Evolutionary conservation across 306 rosid species (phyloP), one percentile per base, ranked within the genome.

Genomic region (Glycine soja): DNA sequence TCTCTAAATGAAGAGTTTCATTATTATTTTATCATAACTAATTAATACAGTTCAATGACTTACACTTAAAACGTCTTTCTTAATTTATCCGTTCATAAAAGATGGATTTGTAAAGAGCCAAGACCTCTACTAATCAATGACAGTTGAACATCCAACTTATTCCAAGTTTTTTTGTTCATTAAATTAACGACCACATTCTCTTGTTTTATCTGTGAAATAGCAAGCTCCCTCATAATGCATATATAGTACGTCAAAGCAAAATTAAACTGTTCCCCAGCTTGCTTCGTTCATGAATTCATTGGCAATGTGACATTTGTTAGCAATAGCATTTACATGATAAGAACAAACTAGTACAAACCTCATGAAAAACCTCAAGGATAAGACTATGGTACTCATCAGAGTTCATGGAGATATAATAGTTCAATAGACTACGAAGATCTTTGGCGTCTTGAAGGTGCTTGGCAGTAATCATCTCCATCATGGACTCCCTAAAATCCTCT

Each of bases 401-500:
- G 71, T 95, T 95, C 96, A 91, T 86, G 0, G 97, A 95, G 74
- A 93, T 80, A 80, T 95, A 95, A 71, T 93, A 93, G n/a, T 95
- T 91, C 88, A 95, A 81, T 10, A 95, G 86, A 67, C 84, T 90
- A 0, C 99, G 87, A 47, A 95, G 98, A 79, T 95, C 98, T 79
- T 90, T 87, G 0, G 92, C 87, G 7, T 89, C 89, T 57, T 88
- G 81, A 54, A 93, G 91, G 81, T 87, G 91, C 13, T 93, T 93
- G 0, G 75, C 86, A 65, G 81, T 81, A 52, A 95, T 95, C 99
- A 91, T 91, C 84, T 92, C 97, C 71, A 61, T 83, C 90, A 95
- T 90, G 40, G 99, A 95, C 72, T 88, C 90, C 78, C 89, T 87
- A 54, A 95, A 95, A 85, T 95, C 99, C 70, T 87, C 90, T 84